phyloP scores from a whole-genome alignment of 257 asterid species.

The Paraleonurus japonicus region DNA sequence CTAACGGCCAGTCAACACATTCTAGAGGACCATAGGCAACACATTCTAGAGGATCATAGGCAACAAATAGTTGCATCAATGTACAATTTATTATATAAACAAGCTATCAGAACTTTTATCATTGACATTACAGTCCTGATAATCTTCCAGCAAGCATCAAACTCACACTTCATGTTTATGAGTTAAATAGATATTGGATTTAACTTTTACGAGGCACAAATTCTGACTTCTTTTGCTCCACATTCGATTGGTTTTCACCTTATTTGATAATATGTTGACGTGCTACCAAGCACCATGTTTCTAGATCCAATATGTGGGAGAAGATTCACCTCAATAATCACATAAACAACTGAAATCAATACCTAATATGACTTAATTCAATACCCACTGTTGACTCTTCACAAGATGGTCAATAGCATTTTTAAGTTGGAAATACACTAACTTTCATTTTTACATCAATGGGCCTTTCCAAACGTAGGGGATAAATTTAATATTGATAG shows the following conservation, averaged over 20 bases:
- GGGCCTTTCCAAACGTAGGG: neutral
- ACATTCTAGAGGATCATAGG: neutral
- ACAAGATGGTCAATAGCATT: neutral
- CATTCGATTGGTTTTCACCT: neutral
- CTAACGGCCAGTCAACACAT: neutral
- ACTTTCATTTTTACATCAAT: neutral
- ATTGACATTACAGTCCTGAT: neutral
- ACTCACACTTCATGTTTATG: neutral
- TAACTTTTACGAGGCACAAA: neutral
- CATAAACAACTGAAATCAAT: neutral
- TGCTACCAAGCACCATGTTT: neutral
- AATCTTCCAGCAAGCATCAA: slow-evolving; percentile 7
- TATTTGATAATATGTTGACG: neutral
- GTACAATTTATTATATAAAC: neutral
- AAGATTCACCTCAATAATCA: neutral
- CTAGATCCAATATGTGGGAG: neutral
- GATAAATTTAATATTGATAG: neutral
- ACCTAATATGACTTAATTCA: neutral
- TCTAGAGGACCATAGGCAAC: neutral
- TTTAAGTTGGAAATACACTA: neutral
- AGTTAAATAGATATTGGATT: neutral
- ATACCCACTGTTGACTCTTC: neutral
- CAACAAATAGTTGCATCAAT: neutral
- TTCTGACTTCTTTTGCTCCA: neutral
- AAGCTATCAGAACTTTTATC: neutral